Conservation (phyloP, 2,329 filamentous ascomycete species). For the Dactylellina parvicollis region DNA sequence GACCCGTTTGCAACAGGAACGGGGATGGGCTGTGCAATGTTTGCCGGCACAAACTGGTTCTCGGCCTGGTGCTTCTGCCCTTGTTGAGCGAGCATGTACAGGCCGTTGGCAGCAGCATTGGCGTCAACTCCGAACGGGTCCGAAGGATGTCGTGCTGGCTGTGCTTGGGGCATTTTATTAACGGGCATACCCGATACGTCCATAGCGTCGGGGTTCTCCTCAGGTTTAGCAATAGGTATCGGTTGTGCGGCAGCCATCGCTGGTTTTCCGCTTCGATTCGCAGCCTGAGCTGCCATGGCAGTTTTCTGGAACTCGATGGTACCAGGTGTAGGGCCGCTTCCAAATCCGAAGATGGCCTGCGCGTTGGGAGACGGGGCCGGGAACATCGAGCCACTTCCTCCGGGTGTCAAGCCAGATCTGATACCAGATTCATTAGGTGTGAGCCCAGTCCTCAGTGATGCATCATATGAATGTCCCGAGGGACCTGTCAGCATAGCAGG, state of each 20-base stretch:
- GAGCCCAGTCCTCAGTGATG: constrained; percentile 75
- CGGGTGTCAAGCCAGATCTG: constrained; percentile 88
- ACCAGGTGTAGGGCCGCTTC: constrained; percentile 84
- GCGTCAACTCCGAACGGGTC: constrained; percentile 85
- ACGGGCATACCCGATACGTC: constrained; percentile 59
- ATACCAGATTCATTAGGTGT: constrained; percentile 97
- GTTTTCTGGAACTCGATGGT: constrained; percentile 96
- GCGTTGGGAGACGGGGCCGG: constrained; percentile 85
- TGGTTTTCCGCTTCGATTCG: constrained; percentile 61
- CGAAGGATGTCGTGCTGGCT: constrained; percentile 62
- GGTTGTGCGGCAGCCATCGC: constrained; percentile 58
- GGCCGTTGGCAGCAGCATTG: constrained; percentile 92
- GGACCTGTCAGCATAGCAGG: constrained; percentile 96
- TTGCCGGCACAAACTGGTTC: constrained; percentile 60
- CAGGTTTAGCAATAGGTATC: constrained; percentile 66
- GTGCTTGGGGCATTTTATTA: constrained; percentile 58
- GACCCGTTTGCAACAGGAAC: constrained; percentile 26
- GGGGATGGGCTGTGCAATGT: constrained; percentile 35
- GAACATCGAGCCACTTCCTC: constrained; percentile 97
- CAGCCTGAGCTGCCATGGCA: constrained; percentile 77
- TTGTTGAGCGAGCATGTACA: constrained; percentile 86
- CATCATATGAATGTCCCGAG: constrained; percentile 74
- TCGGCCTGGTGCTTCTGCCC: constrained; percentile 68
- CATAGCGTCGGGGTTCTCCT: constrained; percentile 57
- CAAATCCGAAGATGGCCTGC: constrained; percentile 81